These are phyloP conservation scores for Viola odorata DNA, from an alignment of 345 rosid genomes.

Conservation along the genomic window DNA sequence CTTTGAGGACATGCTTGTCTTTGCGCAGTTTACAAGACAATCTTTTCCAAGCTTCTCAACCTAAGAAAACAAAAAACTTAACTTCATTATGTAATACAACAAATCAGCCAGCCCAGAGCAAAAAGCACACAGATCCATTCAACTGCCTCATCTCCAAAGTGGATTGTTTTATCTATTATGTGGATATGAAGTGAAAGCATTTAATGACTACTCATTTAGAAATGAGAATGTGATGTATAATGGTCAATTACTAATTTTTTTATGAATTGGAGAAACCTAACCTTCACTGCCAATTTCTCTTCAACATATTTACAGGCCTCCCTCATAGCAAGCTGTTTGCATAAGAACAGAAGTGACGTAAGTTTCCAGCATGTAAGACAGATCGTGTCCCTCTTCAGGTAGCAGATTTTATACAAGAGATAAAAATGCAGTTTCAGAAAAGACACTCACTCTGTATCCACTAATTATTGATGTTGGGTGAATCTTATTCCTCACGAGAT, in stretches of 20 bases:
- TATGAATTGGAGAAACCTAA: slow-evolving; percentile 19
- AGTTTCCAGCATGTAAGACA: background rate
- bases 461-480: slow-evolving; percentile 96
- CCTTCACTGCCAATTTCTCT: slow-evolving; percentile 83
- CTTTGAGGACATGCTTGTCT: slow-evolving; percentile 98
- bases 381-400: background rate
- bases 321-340: slow-evolving; percentile 89
- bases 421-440: background rate
- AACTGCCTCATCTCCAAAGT: background rate
- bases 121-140: background rate
- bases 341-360: slow-evolving; percentile 8
- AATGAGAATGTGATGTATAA: background rate
- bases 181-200: background rate
- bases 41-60: slow-evolving; percentile 94
- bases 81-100: background rate
- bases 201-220: no score
- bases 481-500: slow-evolving; percentile 92
- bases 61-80: slow-evolving; percentile 23
- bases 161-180: background rate
- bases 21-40: slow-evolving; percentile 86
- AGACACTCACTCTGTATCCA: slow-evolving; percentile 67
- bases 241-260: background rate
- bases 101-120: background rate
- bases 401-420: background rate
- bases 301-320: slow-evolving; percentile 94